Conservation (phyloP, 805 yeast genomes). For the Lachancea mirantina region DNA sequence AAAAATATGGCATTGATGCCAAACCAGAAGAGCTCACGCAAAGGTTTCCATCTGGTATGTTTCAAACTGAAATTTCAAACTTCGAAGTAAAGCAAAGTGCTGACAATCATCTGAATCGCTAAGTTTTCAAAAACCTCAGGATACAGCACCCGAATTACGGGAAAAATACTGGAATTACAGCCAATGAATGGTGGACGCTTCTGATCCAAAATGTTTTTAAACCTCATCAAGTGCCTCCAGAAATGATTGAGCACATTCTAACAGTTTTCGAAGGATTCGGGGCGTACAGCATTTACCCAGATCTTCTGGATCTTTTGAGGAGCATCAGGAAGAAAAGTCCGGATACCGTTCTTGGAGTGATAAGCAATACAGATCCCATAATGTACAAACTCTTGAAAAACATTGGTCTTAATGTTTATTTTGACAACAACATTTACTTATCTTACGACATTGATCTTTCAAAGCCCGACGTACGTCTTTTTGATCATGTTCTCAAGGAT, state of each 20-base stretch:
- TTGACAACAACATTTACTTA: conserved; percentile 38
- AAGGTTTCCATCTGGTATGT: conserved; percentile 22
- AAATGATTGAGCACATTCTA: conserved; percentile 41
- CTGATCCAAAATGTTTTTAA: conserved; percentile 40
- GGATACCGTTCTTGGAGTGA: conserved; percentile 37
- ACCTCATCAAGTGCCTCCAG: conserved; percentile 28
- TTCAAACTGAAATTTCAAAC: not conserved
- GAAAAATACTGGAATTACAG: conserved; percentile 31
- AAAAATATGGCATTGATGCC: conserved; percentile 36
- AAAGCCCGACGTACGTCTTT: conserved; percentile 49
- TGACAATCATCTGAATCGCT: conserved; percentile 6
- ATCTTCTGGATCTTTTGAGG: conserved; percentile 42
- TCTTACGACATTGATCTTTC: conserved; percentile 50
- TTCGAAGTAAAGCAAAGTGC: not conserved
- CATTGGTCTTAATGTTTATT: conserved; percentile 38
- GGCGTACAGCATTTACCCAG: conserved; percentile 50
- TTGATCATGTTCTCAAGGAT: conserved; percentile 33
- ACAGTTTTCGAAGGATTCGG: conserved; percentile 41
- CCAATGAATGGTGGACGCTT: conserved; percentile 52
- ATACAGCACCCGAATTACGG: conserved; percentile 57
- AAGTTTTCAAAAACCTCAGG: conserved; percentile 33
- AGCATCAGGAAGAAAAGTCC: conserved; percentile 26
- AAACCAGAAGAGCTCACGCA: conserved; percentile 22
- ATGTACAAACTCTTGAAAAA: conserved; percentile 40
- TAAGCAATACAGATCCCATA: conserved; percentile 59